These are phyloP conservation scores for Pulicaria dysenterica DNA, from an alignment of 129 eudicot species.

Conservation along the genomic window DNA sequence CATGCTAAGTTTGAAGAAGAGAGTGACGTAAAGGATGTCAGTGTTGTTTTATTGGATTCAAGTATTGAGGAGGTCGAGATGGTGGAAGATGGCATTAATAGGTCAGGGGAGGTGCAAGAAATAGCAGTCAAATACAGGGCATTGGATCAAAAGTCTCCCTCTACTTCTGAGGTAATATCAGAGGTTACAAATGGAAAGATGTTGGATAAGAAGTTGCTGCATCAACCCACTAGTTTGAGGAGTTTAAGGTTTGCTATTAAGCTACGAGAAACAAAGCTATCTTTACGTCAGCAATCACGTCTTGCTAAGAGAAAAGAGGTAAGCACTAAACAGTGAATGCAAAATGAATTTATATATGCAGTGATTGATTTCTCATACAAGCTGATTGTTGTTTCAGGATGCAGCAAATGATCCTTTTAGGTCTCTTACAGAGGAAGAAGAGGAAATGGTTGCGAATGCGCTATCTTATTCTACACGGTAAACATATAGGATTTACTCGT, in stretches of 20 bases:
- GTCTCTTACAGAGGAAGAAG: conserved; percentile 70
- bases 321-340: not conserved
- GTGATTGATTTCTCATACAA: conserved; percentile 16
- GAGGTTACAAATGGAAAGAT: conserved; percentile 31
- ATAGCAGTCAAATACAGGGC: conserved; percentile 28
- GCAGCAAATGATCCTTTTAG: conserved; percentile 57
- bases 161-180: conserved; percentile 32
- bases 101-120: conserved; percentile 29
- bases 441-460: conserved; percentile 53
- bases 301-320: conserved; percentile 53
- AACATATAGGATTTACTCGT: not conserved
- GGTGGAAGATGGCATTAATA: conserved; percentile 33
- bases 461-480: conserved; percentile 60
- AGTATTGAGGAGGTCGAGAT: conserved; percentile 52
- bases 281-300: conserved; percentile 13
- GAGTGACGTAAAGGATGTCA: conserved; percentile 23
- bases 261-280: conserved; percentile 22
- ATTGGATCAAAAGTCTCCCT: conserved; percentile 30
- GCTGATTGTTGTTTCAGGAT: conserved; percentile 47
- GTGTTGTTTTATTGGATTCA: conserved; percentile 37
- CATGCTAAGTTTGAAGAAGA: conserved; percentile 16
- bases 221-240: conserved; percentile 30
- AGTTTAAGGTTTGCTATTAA: conserved; percentile 34
- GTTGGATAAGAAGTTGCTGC: conserved; percentile 41
- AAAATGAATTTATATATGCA: not conserved